Percentiles rank a stretch among this genome's conserved stretches.
Conservation (phyloP, 768 basidiomycete genomes). For the Clavulina sp. region DNA sequence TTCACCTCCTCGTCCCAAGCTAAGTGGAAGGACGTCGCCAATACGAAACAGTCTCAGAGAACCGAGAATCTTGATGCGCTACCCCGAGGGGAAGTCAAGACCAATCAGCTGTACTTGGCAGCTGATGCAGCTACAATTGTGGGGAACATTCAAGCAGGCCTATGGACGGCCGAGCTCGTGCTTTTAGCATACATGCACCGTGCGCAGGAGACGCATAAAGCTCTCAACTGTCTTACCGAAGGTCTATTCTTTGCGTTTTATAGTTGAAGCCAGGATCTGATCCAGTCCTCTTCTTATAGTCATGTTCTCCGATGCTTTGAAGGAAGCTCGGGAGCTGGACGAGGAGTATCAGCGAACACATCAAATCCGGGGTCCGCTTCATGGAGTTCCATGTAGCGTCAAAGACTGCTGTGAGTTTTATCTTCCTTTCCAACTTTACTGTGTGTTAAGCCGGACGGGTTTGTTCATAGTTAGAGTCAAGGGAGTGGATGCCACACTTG, state of each 20-base stretch:
- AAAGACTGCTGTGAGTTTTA: slow-evolving; percentile 46
- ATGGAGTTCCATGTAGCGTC: slow-evolving; percentile 65
- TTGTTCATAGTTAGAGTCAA: slow-evolving; percentile 33
- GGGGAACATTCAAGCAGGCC: no score
- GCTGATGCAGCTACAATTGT: no score
- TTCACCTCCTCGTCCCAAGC: no score
- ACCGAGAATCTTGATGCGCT: no score
- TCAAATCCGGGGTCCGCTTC: slow-evolving; percentile 46
- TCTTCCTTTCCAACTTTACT: not conserved
- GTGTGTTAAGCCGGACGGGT: slow-evolving; percentile 2
- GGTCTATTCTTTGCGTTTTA: slow-evolving; percentile 22
- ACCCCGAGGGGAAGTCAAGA: no score
- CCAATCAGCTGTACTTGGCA: no score
- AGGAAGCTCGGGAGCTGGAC: slow-evolving; percentile 48
- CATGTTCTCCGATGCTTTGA: slow-evolving; percentile 47
- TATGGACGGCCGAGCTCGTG: slow-evolving; percentile 23
- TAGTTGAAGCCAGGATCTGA: not conserved
- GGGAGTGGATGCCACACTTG: slow-evolving; percentile 50
- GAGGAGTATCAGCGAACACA: slow-evolving; percentile 40
- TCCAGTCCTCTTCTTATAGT: slow-evolving; percentile 26
- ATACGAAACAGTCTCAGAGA: no score
- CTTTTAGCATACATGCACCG: slow-evolving; percentile 29
- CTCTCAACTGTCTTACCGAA: slow-evolving; percentile 68
- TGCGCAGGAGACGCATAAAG: slow-evolving; percentile 36
- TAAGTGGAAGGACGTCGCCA: no score